Evolutionary conservation across 495 filamentous ascomycete genomes (phyloP).

Genomic region (Apodospora peruviana): DNA sequence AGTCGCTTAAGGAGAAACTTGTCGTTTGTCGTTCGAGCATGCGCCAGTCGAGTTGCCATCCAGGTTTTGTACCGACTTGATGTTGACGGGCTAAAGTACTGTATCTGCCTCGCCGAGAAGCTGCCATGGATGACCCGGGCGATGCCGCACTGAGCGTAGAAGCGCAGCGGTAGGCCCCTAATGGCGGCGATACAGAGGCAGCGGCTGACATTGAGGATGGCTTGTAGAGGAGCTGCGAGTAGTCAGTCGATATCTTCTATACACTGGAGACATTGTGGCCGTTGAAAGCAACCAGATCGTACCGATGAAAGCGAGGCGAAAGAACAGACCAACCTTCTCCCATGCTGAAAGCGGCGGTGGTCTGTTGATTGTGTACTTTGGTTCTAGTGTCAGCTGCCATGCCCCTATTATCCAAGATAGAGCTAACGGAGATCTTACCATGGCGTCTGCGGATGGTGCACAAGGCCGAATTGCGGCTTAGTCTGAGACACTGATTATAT

Average conservation of each 20-base stretch:
- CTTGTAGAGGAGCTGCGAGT: constrained; percentile 6
- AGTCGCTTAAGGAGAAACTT: constrained; percentile 13
- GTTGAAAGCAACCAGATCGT: too few species aligned
- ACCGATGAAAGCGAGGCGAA: constrained; percentile 11
- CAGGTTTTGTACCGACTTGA: constrained; percentile 9
- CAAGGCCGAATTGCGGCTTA: too few species aligned
- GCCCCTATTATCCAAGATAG: too few species aligned
- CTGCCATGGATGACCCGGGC: constrained; percentile 13
- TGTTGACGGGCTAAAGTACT: constrained; percentile 9
- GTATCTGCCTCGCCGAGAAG: constrained; percentile 13
- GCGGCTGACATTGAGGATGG: constrained; percentile 16
- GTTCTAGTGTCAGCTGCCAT: too few species aligned
- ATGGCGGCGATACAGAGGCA: constrained; percentile 9
- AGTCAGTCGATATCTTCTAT: too few species aligned
- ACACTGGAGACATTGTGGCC: too few species aligned
- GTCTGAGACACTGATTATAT: too few species aligned
- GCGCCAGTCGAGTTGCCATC: constrained; percentile 4
- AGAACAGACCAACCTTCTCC: constrained; percentile 5
- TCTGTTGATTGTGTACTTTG: constrained; percentile 1
- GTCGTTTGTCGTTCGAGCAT: background rate
- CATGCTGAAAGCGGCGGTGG: background rate
- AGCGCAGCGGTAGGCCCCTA: constrained; percentile 13
- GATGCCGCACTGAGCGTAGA: constrained; percentile 13
- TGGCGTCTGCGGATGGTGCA: too few species aligned
- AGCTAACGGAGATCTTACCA: too few species aligned